Percentiles rank a stretch among this genome's conserved stretches.
phyloP scores from a whole-genome alignment of 345 rosid species.

The Gossypium turneri region DNA sequence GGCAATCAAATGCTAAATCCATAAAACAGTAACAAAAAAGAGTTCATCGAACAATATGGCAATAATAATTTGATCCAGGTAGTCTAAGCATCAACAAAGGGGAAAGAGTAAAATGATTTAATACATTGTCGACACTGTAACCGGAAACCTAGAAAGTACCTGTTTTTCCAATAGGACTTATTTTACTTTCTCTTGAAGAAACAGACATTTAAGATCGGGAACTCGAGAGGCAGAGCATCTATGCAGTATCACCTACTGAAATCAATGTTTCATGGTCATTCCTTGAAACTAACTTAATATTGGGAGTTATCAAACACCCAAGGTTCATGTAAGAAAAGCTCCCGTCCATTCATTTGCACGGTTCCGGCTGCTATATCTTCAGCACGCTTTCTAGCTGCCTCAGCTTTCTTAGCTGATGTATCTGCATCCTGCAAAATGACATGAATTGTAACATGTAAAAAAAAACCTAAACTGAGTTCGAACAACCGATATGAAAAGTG shows the following conservation, averaged over 20 bases:
- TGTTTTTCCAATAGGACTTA: not conserved
- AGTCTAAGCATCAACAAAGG: not conserved
- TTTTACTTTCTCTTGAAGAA: not conserved
- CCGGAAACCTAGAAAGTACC: not conserved
- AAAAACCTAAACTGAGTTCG: no score
- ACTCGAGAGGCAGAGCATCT: not conserved
- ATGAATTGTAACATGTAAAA: not conserved
- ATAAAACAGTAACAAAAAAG: not conserved
- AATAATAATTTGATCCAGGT: not conserved
- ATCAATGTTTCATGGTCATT: not conserved
- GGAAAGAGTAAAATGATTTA: not conserved
- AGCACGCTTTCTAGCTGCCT: slow-evolving; percentile 72
- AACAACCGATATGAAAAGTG: not conserved
- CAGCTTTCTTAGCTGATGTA: slow-evolving; percentile 55
- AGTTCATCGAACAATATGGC: not conserved
- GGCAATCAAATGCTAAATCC: not conserved
- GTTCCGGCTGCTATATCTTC: slow-evolving; percentile 76
- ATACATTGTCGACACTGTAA: not conserved
- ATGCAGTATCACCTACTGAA: not conserved
- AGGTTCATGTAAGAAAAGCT: slow-evolving; percentile 80
- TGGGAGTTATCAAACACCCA: slow-evolving; percentile 69
- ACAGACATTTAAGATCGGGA: not conserved
- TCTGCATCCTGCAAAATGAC: slow-evolving; percentile 56
- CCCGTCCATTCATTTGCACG: slow-evolving; percentile 80
- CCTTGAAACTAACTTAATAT: slow-evolving; percentile 34